Percentiles rank a stretch among this genome's conserved stretches.
These are phyloP conservation scores for Isatis lusitanica DNA, from an alignment of 441 rosid genomes.

Conservation along the genomic window DNA sequence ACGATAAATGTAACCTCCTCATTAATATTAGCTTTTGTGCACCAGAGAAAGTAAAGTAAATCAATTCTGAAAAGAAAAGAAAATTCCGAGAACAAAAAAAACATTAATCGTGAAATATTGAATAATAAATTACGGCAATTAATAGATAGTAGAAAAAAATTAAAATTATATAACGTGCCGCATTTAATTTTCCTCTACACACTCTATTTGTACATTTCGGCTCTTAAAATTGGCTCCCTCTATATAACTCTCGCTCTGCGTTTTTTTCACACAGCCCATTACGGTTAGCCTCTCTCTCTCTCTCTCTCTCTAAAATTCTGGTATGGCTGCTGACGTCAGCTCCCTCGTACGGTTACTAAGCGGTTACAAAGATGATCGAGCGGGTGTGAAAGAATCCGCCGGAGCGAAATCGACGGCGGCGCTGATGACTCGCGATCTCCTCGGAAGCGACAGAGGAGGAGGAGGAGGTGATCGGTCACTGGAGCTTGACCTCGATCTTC, in stretches of 20 bases:
- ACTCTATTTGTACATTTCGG: background rate
- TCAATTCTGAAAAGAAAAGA: background rate
- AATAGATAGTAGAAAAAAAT: background rate
- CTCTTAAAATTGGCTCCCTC: conserved; percentile 19
- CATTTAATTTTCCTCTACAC: background rate
- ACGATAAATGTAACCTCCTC: conserved; percentile 42
- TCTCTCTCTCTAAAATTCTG: background rate
- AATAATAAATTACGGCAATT: background rate
- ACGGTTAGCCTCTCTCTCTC: conserved; percentile 1
- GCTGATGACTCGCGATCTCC: conserved; percentile 67
- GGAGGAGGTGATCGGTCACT: conserved; percentile 40
- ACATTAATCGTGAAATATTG: background rate
- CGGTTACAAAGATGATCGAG: conserved; percentile 45
- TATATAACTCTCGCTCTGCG: conserved; percentile 24
- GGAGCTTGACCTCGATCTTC: conserved; percentile 75
- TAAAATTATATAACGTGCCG: conserved; percentile 25
- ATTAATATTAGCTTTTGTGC: conserved; percentile 23
- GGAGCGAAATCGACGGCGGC: conserved; percentile 41
- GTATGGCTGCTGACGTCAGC: conserved; percentile 77
- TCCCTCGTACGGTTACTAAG: conserved; percentile 43
- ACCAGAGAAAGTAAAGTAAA: conserved; percentile 19
- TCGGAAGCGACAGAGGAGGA: conserved; percentile 37
- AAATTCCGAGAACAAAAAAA: background rate
- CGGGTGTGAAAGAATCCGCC: conserved; percentile 36
- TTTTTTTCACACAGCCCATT: background rate